Evolutionary conservation across 805 yeast genomes (phyloP), one percentile per base, ranked within the genome.

Genomic region (Ascoidea asiatica): DNA sequence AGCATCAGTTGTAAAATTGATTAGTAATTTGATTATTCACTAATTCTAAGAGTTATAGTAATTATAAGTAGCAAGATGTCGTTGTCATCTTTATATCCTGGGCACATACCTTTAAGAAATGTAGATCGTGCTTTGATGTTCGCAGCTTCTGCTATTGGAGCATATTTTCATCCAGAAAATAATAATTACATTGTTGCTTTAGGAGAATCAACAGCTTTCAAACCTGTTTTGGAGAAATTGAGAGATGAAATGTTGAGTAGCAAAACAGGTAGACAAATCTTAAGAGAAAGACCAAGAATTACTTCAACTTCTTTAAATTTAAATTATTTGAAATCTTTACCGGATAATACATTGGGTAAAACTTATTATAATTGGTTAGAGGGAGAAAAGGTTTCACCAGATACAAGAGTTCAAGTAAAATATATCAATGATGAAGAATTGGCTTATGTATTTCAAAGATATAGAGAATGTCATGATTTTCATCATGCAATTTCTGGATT

Each of bases 391-490:
- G 95, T 86, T 1, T 79, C 92, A 3, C 96, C 97, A 1, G 98
- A 92, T 58, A 89, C 95, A 0, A 70, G 98, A 53, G 88, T 81
- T 2, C 81, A 87, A 1, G 97, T 92, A 7, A 77, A 76, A 48
- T 92, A 76, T 61, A 86, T 92, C 39, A 89, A 85, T 50, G 88
- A 92, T 57, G 89, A 85, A 39, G 94, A 87, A 55, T 73, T 86
- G 52, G 96, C 96, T 1, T 92, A 81, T 57, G 81, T 90, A n/a
- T 87, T 79, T 67, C 94, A 87, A 59, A 67, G 98, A 53, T 92
- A 90, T 59, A 74, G 98, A 44, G 97, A 92, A 59, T 89, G 96
- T 57, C 98, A 92, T 56, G 98, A 92, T 57, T 92, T 92, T 56
- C 90, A 88, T 58, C 98, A 92, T 58, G 85, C 97, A 1, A 70